Percentiles rank a stretch among this genome's conserved stretches.
Conservation (phyloP, 139 green algal genomes). For the Nannochloris sp. region DNA sequence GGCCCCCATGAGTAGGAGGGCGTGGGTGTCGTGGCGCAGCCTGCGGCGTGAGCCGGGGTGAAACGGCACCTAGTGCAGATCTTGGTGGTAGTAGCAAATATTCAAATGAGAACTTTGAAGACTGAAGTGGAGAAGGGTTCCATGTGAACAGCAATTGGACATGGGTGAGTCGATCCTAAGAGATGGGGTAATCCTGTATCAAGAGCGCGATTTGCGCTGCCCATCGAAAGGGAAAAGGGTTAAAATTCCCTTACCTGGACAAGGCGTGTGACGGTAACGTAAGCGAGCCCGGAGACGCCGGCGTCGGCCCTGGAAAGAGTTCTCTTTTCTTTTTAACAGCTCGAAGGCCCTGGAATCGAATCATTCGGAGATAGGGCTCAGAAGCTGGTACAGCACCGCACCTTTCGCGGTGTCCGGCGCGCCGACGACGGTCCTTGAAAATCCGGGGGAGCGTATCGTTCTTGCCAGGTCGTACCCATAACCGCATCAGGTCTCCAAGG, state of each 20-base stretch:
- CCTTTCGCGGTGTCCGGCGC: constrained; percentile 77
- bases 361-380: constrained; percentile 85
- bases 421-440: constrained; percentile 84
- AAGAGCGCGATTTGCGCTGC: constrained; percentile 65
- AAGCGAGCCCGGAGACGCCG: constrained; percentile 73
- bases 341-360: constrained; percentile 77
- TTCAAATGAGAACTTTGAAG: constrained; percentile 92
- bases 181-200: constrained; percentile 82
- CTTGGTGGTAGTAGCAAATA: constrained; percentile 95
- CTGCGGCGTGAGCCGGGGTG: constrained; percentile 71
- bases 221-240: constrained; percentile 88
- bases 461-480: constrained; percentile 85
- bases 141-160: constrained; percentile 94
- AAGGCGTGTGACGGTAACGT: constrained; percentile 76
- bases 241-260: constrained; percentile 91
- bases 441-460: constrained; percentile 71
- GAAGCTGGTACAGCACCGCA: constrained; percentile 78
- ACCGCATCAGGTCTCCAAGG: constrained; percentile 95
- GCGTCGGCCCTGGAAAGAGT: constrained; percentile 80
- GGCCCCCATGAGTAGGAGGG: constrained; percentile 83
- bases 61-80: constrained; percentile 85
- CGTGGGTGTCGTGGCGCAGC: constrained; percentile 74
- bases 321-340: constrained; percentile 95
- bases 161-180: constrained; percentile 93
- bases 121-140: constrained; percentile 90